These are phyloP conservation scores for Dendrobium huoshanense DNA, from an alignment of 106 monocot species.

Conservation along the genomic window DNA sequence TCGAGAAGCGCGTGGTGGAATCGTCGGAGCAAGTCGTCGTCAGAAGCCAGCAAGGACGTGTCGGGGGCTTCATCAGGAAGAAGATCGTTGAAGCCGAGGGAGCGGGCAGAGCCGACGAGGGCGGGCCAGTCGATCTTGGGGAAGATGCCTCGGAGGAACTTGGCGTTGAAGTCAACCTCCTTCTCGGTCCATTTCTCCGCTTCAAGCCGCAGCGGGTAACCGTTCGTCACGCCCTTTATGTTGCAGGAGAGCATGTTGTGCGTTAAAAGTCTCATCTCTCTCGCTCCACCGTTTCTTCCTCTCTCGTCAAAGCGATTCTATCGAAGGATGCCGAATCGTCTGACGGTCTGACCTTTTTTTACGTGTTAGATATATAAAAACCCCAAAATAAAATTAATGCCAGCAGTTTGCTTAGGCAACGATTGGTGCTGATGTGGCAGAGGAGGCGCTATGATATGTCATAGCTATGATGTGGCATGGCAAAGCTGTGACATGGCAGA, in stretches of 20 bases:
- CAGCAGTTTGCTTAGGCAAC: too few relatives aligned
- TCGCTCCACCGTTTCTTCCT: neutral
- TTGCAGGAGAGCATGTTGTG: constrained; percentile 97
- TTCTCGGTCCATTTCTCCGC: constrained; percentile 47
- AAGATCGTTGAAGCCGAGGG: constrained; percentile 41
- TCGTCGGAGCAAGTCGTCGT: constrained; percentile 60
- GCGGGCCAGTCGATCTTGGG: constrained; percentile 75
- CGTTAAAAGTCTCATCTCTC: constrained; percentile 80
- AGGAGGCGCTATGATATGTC: too few relatives aligned
- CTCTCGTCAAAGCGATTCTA: neutral
- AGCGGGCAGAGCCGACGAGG: constrained; percentile 50
- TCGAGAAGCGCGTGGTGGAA: constrained; percentile 91
- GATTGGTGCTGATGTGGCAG: too few relatives aligned
- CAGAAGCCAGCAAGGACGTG: constrained; percentile 23
- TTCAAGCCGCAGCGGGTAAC: constrained; percentile 73
- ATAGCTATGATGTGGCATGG: too few relatives aligned
- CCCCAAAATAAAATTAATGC: too few relatives aligned
- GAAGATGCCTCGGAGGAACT: constrained; percentile 74
- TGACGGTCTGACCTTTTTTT: neutral
- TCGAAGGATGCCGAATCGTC: neutral
- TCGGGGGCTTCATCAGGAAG: constrained; percentile 42
- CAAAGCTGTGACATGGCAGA: too few relatives aligned
- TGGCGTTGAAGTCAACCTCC: constrained; percentile 79
- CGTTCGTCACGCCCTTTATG: constrained; percentile 83
- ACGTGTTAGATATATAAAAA: too few relatives aligned